Evolutionary conservation across 306 rosid species (phyloP).

Genomic region (Prunus kanzakura): DNA sequence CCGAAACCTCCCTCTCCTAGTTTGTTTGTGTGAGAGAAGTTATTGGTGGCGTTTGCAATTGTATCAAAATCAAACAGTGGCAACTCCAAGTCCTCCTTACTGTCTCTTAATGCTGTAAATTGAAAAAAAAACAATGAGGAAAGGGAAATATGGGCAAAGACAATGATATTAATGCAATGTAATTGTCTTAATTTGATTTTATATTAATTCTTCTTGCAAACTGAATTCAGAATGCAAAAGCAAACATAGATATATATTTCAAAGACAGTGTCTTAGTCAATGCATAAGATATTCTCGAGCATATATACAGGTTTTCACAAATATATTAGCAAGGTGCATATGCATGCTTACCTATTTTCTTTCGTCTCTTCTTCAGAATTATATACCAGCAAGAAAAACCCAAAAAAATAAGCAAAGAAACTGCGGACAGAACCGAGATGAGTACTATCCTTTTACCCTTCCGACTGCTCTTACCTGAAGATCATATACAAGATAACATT

Average conservation of each 20-base stretch:
- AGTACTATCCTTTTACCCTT: not conserved
- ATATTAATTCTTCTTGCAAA: no score
- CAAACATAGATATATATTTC: no score
- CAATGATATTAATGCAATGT: no score
- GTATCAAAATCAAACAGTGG: constrained; percentile 44
- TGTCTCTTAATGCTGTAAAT: constrained; percentile 14
- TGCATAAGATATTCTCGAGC: no score
- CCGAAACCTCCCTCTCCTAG: constrained; percentile 64
- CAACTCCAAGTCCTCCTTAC: constrained; percentile 33
- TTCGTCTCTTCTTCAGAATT: constrained; percentile 1
- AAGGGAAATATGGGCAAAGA: no score
- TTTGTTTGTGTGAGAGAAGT: constrained; percentile 39
- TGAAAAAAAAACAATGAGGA: no score
- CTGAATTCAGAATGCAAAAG: no score
- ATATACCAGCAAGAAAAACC: not conserved
- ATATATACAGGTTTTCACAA: no score
- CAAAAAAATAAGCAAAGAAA: not conserved
- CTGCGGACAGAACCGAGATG: not conserved
- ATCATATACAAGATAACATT: not conserved
- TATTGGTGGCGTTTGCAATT: constrained; percentile 36
- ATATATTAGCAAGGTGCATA: not conserved
- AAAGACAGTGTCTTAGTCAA: no score
- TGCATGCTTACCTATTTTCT: constrained; percentile 24
- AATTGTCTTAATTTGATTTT: no score
- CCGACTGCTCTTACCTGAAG: not conserved